A percentile compares a stretch with the other conserved stretches of the same genome.
phyloP scores from a whole-genome alignment of 192 early-diverging fungal genomes.

The Entophlyctis luteolus region DNA sequence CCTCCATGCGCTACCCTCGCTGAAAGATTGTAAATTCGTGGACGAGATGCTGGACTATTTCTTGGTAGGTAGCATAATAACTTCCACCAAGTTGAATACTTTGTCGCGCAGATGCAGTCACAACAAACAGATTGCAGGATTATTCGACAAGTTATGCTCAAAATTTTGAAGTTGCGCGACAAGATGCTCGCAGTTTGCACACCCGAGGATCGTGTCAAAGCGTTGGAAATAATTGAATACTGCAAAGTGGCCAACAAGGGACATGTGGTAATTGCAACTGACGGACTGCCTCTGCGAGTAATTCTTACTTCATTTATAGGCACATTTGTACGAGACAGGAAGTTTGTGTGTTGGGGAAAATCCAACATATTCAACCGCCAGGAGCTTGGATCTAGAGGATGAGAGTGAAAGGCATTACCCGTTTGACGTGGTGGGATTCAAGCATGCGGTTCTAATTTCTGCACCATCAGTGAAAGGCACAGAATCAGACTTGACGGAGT shows the following conservation, averaged over 20 bases:
- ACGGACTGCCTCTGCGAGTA: not conserved
- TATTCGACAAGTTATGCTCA: not conserved
- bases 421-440: not conserved
- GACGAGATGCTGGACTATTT: conserved; percentile 11
- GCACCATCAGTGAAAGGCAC: not conserved
- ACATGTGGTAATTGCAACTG: not conserved
- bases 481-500: not conserved
- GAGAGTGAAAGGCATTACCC: no score
- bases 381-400: not conserved
- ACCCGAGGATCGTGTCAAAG: not conserved
- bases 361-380: not conserved
- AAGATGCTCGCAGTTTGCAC: conserved; percentile 1
- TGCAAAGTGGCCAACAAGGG: not conserved
- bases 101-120: not conserved
- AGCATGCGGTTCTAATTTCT: not conserved
- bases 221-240: not conserved
- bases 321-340: not conserved
- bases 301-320: not conserved
- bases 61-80: not conserved
- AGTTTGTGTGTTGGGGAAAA: not conserved
- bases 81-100: not conserved
- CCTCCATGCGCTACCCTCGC: not conserved
- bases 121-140: not conserved
- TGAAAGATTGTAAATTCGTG: not conserved
- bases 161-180: conserved; percentile 1